Evolutionary conservation across 805 yeast genomes (phyloP).

Genomic region (Cyberlindnera mycetangii): DNA sequence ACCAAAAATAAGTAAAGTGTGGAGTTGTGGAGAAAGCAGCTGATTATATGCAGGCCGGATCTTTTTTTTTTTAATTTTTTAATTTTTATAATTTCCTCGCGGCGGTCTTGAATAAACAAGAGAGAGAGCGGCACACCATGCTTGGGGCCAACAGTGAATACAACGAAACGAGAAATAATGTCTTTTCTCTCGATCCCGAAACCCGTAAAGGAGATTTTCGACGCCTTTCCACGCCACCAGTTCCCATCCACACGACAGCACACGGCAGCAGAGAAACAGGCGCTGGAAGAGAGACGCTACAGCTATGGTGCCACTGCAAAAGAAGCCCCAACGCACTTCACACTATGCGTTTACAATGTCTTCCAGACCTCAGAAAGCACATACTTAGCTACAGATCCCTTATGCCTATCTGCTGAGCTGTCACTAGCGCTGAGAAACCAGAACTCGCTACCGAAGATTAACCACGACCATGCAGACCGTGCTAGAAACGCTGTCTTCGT

Average conservation of each 20-base stretch:
- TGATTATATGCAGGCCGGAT: background rate
- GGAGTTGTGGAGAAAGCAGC: slow-evolving; percentile 2
- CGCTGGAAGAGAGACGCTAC: slow-evolving; percentile 26
- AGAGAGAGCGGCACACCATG: background rate
- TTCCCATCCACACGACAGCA: slow-evolving; percentile 37
- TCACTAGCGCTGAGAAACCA: slow-evolving; percentile 43
- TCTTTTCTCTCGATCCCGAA: slow-evolving; percentile 33
- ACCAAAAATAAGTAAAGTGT: background rate
- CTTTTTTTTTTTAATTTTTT: background rate
- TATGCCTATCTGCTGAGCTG: slow-evolving; percentile 46
- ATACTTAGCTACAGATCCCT: slow-evolving; percentile 55
- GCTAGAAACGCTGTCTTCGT: slow-evolving; percentile 37
- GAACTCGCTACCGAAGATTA: slow-evolving; percentile 38
- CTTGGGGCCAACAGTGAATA: too few species aligned
- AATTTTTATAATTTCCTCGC: background rate
- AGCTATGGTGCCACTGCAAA: slow-evolving; percentile 19
- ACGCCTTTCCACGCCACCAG: slow-evolving; percentile 46
- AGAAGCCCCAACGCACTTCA: slow-evolving; percentile 35
- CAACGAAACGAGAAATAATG: slow-evolving; percentile 4
- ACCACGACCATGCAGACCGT: slow-evolving; percentile 14
- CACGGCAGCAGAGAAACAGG: slow-evolving; percentile 28
- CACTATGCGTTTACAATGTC: slow-evolving; percentile 53
- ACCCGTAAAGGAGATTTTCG: slow-evolving; percentile 44
- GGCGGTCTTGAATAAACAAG: background rate
- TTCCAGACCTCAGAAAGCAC: slow-evolving; percentile 29